Evolutionary conservation across 2,329 filamentous ascomycete genomes (phyloP), one percentile per base, ranked within the genome.

Genomic region (Chaetomiaceae sp.): DNA sequence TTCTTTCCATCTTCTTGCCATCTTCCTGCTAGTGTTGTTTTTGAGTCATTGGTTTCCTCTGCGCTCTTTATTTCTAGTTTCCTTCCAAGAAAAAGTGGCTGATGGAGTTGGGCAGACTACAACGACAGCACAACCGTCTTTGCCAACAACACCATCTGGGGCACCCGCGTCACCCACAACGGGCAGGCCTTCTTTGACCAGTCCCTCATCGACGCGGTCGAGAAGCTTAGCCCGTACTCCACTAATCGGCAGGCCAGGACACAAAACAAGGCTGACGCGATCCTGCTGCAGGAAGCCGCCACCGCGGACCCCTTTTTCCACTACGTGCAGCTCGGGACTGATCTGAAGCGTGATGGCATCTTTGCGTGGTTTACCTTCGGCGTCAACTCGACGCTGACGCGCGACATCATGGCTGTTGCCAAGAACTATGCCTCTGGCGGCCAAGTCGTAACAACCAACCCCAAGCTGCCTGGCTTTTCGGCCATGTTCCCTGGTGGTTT

Each of bases 181-280:
- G 25, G 23, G 5, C 45, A 48, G 37, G n/a, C 40, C 9, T 48
- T 48, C 17, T 48, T 41, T 9, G 37, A 41, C 30, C 37, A 48
- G 45, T 30, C 9, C 5, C 37, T 48, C n/a, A 23, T 41, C 19
- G 19, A 31, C 19, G 19, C 17, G 12, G 45, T 48, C 37, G 31
- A 41, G 25, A 12, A n/a, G 12, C 2, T 35, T 2, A 7, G 13
- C 5, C 37, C 37, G 19, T 48, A 48, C 20, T 21, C 25, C 5
- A 21, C 37, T 2, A 48, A 48, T 17, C 13, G n/a, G 17, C 34
- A 40, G 27, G 14, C 39, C 14, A 17, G 30, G 17, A 41, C 30
- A 16, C 16, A 12, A 2, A 48, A 48, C 37, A 37, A 37, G 16
- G 27, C 12, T 3, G 45, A 48, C 34, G 20, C 10, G 4, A 40